phyloP scores from a whole-genome alignment of 352 stramenopile genomes.

The Phytophthora pluvialis region DNA sequence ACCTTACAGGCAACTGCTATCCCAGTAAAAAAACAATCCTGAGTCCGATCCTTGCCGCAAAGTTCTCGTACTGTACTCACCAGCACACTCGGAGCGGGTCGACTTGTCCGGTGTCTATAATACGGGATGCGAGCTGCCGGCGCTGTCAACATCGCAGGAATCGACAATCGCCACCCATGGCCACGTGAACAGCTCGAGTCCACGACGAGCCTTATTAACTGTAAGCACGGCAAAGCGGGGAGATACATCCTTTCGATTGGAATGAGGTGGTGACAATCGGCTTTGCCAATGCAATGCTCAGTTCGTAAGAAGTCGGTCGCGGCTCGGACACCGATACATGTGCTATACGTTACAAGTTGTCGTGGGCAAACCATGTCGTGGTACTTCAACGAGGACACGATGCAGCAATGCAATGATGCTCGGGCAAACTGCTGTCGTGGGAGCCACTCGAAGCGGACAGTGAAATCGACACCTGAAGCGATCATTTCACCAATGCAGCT shows the following conservation, averaged over 20 bases:
- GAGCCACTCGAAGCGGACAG: not conserved
- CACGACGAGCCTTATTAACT: not conserved
- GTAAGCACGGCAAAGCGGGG: not conserved
- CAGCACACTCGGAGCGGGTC: too few species aligned
- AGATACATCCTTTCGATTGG: too few species aligned
- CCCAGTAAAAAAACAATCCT: too few species aligned
- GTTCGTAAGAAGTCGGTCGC: too few species aligned
- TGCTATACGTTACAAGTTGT: not conserved
- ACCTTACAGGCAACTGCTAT: too few species aligned
- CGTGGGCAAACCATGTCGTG: not conserved
- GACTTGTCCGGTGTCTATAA: too few species aligned
- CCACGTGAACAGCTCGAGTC: too few species aligned
- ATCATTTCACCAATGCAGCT: not conserved
- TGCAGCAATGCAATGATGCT: not conserved
- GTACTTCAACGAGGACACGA: constrained; percentile 1
- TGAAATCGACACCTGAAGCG: not conserved
- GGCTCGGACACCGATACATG: not conserved
- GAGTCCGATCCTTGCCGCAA: too few species aligned
- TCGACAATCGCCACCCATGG: not conserved
- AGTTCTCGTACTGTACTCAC: too few species aligned
- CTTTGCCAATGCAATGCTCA: not conserved
- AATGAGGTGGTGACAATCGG: not conserved
- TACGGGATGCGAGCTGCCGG: too few species aligned
- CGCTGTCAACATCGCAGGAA: not conserved
- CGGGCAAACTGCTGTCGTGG: not conserved